These are phyloP conservation scores for Pichia phayaonensis DNA, from an alignment of 805 yeast species.

Conservation along the genomic window DNA sequence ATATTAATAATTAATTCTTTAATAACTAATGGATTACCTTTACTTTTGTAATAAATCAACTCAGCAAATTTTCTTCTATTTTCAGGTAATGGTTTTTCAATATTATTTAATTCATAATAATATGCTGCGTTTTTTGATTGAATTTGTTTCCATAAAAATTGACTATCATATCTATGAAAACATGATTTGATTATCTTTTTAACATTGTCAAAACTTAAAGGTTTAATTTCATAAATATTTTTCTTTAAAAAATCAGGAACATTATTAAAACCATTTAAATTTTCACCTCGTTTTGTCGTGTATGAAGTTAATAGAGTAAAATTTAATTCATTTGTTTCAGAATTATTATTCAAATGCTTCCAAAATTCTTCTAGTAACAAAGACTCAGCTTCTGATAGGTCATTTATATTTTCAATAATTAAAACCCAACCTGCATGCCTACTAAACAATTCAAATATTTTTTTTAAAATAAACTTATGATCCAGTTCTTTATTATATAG, in stretches of 20 bases:
- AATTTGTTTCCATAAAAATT: constrained; percentile 7
- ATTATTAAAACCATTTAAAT: background rate
- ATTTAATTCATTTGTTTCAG: constrained; percentile 3
- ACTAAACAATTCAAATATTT: constrained; percentile 35
- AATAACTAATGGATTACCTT: constrained; percentile 18
- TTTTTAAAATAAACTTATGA: constrained; percentile 36
- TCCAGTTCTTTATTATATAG: constrained; percentile 31
- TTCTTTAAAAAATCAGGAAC: constrained; percentile 1
- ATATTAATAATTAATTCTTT: constrained; percentile 30
- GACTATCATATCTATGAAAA: constrained; percentile 4
- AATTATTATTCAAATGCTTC: constrained; percentile 14
- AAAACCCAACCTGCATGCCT: constrained; percentile 34
- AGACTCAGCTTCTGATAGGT: constrained; percentile 32
- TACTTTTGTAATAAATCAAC: constrained; percentile 14
- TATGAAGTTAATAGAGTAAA: constrained; percentile 7
- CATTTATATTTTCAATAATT: constrained; percentile 39
- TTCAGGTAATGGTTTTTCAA: background rate
- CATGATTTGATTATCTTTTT: background rate
- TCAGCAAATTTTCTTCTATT: constrained; percentile 11
- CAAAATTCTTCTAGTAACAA: constrained; percentile 26
- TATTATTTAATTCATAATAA: constrained; percentile 1
- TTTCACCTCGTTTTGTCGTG: background rate
- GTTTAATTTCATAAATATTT: constrained; percentile 5
- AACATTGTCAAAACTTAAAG: constrained; percentile 5
- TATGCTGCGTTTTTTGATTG: background rate